These are phyloP conservation scores for Tillandsia leiboldiana DNA, from an alignment of 176 grass and related monocot genomes.

Conservation along the genomic window DNA sequence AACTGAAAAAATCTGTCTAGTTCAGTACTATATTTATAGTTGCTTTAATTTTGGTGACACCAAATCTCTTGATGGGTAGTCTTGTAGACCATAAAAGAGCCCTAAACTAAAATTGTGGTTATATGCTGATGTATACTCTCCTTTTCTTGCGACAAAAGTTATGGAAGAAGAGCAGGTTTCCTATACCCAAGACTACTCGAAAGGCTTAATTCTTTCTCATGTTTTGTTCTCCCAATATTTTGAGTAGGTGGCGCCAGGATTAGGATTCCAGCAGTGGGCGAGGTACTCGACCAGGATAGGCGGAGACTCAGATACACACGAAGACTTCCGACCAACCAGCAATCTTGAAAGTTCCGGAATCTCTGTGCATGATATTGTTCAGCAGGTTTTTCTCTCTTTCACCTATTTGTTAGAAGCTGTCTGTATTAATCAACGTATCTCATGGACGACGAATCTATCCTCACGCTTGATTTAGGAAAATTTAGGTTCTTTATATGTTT, in stretches of 20 bases:
- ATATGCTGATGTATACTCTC: too few species aligned
- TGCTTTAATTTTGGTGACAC: too few species aligned
- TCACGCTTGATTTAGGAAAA: not conserved
- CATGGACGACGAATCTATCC: not conserved
- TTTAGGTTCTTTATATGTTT: not conserved
- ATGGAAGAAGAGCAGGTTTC: too few species aligned
- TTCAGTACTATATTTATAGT: too few species aligned
- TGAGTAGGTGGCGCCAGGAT: conserved; percentile 22
- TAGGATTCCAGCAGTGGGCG: conserved; percentile 30
- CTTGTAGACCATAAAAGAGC: too few species aligned
- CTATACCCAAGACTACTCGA: too few species aligned
- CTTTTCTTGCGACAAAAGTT: too few species aligned
- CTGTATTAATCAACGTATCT: not conserved
- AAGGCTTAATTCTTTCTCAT: too few species aligned
- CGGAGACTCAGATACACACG: conserved; percentile 25
- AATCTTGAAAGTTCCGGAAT: conserved; percentile 22
- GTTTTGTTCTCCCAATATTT: too few species aligned
- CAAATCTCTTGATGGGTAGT: too few species aligned
- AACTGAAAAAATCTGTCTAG: too few species aligned
- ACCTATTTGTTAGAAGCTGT: conserved; percentile 10
- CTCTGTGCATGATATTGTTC: conserved; percentile 38
- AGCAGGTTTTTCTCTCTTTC: conserved; percentile 28
- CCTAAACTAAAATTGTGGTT: too few species aligned
- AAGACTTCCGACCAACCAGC: conserved; percentile 14
- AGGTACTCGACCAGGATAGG: conserved; percentile 32